These are phyloP conservation scores for Aspergillus campestris DNA, from an alignment of 495 filamentous ascomycete genomes.

Conservation along the genomic window DNA sequence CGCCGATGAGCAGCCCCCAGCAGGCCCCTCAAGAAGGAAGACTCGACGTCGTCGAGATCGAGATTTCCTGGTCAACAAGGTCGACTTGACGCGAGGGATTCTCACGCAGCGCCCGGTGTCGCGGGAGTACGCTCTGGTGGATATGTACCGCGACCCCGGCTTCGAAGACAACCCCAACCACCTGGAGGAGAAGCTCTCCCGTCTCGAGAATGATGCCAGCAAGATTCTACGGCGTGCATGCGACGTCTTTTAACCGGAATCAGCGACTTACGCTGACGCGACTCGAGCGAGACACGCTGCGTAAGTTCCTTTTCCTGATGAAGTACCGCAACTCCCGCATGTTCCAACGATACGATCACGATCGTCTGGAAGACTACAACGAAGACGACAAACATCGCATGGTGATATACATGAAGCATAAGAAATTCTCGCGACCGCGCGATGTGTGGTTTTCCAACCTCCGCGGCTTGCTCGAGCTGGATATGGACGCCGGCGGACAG, in stretches of 20 bases:
- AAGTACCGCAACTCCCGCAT: conserved; percentile 38
- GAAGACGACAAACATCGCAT: conserved; percentile 28
- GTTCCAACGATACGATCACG: no score
- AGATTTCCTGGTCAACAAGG: conserved; percentile 4
- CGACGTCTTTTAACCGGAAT: no score
- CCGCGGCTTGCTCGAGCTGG: conserved; percentile 36
- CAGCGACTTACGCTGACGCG: no score
- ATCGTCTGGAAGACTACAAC: no score
- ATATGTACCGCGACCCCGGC: conserved; percentile 35
- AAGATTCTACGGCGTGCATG: no score
- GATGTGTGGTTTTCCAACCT: conserved; percentile 47
- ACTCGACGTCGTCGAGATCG: not conserved
- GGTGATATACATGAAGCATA: conserved; percentile 35
- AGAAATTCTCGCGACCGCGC: conserved; percentile 32
- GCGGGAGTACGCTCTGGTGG: conserved; percentile 27
- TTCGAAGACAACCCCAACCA: conserved; percentile 17
- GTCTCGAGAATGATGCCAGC: no score
- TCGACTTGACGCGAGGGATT: conserved; percentile 5
- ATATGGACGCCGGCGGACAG: conserved; percentile 28
- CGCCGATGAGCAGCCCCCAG: conserved; percentile 10
- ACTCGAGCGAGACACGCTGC: conserved; percentile 30
- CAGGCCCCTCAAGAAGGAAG: not conserved
- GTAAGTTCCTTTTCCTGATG: conserved; percentile 49
- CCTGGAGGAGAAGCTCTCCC: conserved; percentile 30
- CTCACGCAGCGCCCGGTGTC: conserved; percentile 13